Conservation (phyloP, 2,329 filamentous ascomycete genomes). For the Cryphonectria parasitica region DNA sequence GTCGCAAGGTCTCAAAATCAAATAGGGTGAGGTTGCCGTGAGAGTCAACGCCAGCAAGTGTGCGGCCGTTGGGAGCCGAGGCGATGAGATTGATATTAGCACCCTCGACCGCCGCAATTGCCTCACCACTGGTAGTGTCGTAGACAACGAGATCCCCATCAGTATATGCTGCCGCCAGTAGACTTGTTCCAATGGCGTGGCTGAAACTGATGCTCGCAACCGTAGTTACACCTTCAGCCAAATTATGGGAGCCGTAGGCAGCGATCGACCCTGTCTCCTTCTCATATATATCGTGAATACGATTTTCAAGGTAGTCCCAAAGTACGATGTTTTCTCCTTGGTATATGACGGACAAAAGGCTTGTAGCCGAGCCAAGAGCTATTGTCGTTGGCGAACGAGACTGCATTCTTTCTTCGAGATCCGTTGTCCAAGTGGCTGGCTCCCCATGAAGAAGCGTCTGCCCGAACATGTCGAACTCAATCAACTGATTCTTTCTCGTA, state of each 20-base stretch:
- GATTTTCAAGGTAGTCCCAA: conserved; percentile 32
- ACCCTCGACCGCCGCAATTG: not conserved
- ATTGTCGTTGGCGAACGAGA: conserved; percentile 30
- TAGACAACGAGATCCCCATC: conserved; percentile 38
- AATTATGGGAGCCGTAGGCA: conserved; percentile 13
- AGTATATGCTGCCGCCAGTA: conserved; percentile 35
- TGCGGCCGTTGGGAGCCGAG: conserved; percentile 36
- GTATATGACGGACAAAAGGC: conserved; percentile 37
- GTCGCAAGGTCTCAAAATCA: conserved; percentile 34
- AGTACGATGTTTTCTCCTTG: conserved; percentile 34
- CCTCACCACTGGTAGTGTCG: conserved; percentile 30
- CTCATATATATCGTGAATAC: conserved; percentile 33
- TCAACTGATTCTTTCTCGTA: conserved; percentile 9
- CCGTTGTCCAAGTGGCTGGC: conserved; percentile 22
- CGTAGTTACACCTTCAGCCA: conserved; percentile 23
- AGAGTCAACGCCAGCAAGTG: conserved; percentile 35
- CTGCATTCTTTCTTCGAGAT: conserved; percentile 28
- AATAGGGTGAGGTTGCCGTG: conserved; percentile 36
- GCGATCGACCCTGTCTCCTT: conserved; percentile 33
- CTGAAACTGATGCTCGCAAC: conserved; percentile 34
- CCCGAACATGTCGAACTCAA: conserved; percentile 6
- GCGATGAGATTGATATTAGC: conserved; percentile 25
- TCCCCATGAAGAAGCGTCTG: conserved; percentile 8
- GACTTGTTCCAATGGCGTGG: conserved; percentile 23
- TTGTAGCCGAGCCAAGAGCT: conserved; percentile 25